phyloP scores from a whole-genome alignment of 2,329 filamentous ascomycete species.

The Xylariaceae sp. region DNA sequence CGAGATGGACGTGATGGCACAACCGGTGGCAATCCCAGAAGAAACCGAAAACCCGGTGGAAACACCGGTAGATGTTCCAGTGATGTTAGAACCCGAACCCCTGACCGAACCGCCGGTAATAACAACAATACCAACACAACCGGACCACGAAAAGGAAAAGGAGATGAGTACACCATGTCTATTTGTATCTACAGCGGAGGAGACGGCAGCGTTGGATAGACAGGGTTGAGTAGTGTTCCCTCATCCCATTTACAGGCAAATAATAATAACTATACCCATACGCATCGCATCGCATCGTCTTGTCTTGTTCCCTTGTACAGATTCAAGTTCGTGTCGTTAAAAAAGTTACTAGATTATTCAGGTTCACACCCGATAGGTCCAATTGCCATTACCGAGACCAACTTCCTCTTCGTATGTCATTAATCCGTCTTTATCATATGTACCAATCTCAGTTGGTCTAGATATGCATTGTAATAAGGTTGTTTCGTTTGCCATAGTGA shows the following conservation, averaged over 20 bases:
- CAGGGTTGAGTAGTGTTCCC: too few species aligned
- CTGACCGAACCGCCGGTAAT: neutral
- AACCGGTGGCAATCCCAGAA: neutral
- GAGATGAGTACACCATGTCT: neutral
- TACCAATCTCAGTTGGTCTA: neutral
- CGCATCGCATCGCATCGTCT: too few species aligned
- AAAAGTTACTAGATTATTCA: too few species aligned
- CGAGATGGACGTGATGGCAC: constrained; percentile 8
- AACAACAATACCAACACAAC: neutral
- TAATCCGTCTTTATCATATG: neutral
- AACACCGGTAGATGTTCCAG: neutral
- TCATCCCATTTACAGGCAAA: neutral
- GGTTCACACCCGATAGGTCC: too few species aligned
- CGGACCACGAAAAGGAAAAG: neutral
- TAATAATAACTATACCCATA: neutral
- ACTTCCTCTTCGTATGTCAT: neutral
- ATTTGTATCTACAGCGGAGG: neutral
- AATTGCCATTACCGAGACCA: neutral
- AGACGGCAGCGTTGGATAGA: neutral
- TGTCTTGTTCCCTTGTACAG: too few species aligned
- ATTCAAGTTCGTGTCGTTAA: too few species aligned
- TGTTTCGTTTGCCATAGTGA: constrained; percentile 30
- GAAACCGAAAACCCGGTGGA: neutral
- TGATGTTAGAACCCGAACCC: neutral
- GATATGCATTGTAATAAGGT: constrained; percentile 34